Base-by-base conservation (phyloP, 768 basidiomycete species). In the Collybiopsis luxurians region DNA sequence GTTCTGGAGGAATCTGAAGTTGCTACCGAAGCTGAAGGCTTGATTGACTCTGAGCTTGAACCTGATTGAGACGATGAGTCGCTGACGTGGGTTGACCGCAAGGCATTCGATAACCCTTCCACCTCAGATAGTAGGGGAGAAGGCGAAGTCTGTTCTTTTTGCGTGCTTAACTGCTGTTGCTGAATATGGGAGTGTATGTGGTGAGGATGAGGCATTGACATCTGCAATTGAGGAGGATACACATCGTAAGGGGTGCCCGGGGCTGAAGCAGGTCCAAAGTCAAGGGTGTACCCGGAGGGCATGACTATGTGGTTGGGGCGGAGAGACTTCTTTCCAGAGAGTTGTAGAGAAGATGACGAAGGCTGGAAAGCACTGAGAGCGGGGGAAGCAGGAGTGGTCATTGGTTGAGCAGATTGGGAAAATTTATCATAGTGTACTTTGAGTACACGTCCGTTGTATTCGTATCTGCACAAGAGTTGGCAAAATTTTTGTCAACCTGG, bases 381-480 rank as follows among this genome's bases (percentile, higher is more conserved):
- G 11, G 67, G 67, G 19, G 70, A 67, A 13, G 64, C 58, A 45
- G 70, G 62, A 17, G 64, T 59, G 21, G 59, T 64, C 40, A 59
- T 43, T 48, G 63, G 53, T 49, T 66, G 61, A 26, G 58, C 55
- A 23, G 68, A 68, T 23, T 73, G 82, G 2, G 83, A 77, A 67
- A 86, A 93, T 69, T 89, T 90, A 78, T 98, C 96, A 66, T 87
- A 90, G 67, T 94, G 90, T 11, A 98, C 96, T 67, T 95, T 95
- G 40, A 98, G 79, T 9, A 79, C 75, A 26, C 93, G 86, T 3
- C 94, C 94, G 65, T 91, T 91, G 64, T 89, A 91, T 61, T 97
- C 95, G 64, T 85, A 91, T 28, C 94, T 96, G 67, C 13, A 38
- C 13, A 17, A 15, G n/a, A n/a, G n/a, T n/a, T n/a, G n/a, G 59